phyloP scores from a whole-genome alignment of 2,329 filamentous ascomycete species.

The Orbilia blumenaviensis region DNA sequence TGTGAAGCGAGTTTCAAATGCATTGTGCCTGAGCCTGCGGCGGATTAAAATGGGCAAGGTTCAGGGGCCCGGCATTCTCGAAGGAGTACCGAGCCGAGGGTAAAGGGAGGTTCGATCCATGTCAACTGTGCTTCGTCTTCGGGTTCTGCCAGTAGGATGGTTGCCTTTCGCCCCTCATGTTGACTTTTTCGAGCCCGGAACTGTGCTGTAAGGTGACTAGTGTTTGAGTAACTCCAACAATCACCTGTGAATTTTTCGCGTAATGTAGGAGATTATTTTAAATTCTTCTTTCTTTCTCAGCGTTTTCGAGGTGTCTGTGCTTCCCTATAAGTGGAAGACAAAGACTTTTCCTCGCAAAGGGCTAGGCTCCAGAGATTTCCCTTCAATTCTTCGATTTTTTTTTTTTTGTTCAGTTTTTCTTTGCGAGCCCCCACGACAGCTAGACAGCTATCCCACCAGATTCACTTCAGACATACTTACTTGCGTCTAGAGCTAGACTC shows the following conservation, averaged over 20 bases:
- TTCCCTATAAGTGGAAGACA: conserved; percentile 26
- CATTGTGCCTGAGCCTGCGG: conserved; percentile 34
- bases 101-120: conserved; percentile 27
- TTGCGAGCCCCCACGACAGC: not conserved
- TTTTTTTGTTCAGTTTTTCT: not conserved
- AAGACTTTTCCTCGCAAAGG: not conserved
- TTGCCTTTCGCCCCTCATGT: conserved; percentile 11
- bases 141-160: conserved; percentile 38
- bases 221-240: conserved; percentile 37
- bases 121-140: not conserved
- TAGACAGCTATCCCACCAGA: not conserved
- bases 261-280: conserved; percentile 35
- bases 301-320: conserved; percentile 22
- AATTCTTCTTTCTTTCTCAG: too few species aligned
- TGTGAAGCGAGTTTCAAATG: conserved; percentile 49
- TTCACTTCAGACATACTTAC: not conserved
- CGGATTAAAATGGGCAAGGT: conserved; percentile 24
- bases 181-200: not conserved
- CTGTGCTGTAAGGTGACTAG: conserved; percentile 16
- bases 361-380: not conserved
- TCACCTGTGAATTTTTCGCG: conserved; percentile 14
- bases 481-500: conserved; percentile 29
- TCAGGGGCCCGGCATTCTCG: conserved; percentile 27
- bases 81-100: conserved; percentile 25
- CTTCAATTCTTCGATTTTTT: not conserved